phyloP scores from a whole-genome alignment of 768 basidiomycete genomes.

The Auriscalpium vulgare region DNA sequence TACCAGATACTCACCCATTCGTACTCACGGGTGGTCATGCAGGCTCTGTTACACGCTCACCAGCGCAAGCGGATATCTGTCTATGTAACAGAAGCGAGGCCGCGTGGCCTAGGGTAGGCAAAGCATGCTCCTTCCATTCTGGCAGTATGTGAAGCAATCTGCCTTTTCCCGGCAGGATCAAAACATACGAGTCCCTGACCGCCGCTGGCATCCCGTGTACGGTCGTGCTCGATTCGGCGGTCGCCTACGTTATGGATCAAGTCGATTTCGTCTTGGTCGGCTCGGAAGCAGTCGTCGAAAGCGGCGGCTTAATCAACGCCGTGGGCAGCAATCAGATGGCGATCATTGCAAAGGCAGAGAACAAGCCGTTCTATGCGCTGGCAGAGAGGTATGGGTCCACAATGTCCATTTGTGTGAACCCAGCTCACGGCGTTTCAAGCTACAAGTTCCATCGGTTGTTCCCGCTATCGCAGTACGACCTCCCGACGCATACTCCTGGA shows the following conservation, averaged over 20 bases:
- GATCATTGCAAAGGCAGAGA: conserved; percentile 87
- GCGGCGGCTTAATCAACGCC: conserved; percentile 85
- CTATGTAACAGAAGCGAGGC: conserved; percentile 94
- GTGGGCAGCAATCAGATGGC: conserved; percentile 97
- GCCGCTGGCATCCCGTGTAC: conserved; percentile 92
- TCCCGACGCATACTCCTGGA: conserved; percentile 71
- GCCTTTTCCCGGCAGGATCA: conserved; percentile 48
- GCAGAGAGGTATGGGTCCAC: conserved; percentile 63
- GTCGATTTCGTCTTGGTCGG: conserved; percentile 95
- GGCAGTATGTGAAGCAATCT: background rate
- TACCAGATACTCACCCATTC: conserved; percentile 91
- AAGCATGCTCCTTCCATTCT: conserved; percentile 5
- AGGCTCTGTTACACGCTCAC: conserved; percentile 85
- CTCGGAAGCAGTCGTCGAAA: conserved; percentile 96
- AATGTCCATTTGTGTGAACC: background rate
- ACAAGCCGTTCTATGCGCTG: conserved; percentile 94
- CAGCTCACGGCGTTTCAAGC: conserved; percentile 31
- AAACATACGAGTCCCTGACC: conserved; percentile 82
- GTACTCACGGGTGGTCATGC: conserved; percentile 92
- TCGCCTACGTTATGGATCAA: conserved; percentile 94
- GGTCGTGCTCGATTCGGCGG: conserved; percentile 91
- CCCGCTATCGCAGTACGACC: conserved; percentile 85
- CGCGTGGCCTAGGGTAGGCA: conserved; percentile 76
- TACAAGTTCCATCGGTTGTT: conserved; percentile 98
- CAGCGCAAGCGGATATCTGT: conserved; percentile 91